These are phyloP conservation scores for Medicago arabica DNA, from an alignment of 306 rosid species.

Conservation along the genomic window DNA sequence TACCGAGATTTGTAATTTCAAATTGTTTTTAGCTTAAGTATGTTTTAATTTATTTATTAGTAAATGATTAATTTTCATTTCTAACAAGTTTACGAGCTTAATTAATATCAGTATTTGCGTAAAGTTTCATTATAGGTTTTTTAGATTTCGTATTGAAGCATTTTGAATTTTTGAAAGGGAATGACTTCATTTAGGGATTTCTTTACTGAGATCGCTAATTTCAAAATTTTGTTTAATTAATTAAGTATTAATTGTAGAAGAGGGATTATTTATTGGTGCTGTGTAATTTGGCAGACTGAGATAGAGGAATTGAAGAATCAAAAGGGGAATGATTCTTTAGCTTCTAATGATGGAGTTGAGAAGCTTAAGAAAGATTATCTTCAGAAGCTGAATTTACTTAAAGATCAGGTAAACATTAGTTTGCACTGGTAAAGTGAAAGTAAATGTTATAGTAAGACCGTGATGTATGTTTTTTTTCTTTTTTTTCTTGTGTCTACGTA, in stretches of 20 bases:
- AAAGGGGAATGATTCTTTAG: slow-evolving; percentile 54
- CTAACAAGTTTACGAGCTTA: background rate
- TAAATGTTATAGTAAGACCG: background rate
- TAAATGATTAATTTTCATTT: background rate
- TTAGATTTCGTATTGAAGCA: background rate
- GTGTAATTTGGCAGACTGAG: slow-evolving; percentile 63
- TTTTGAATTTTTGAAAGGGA: slow-evolving; percentile 22
- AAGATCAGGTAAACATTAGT: slow-evolving; percentile 69
- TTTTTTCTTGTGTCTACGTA: slow-evolving; percentile 24
- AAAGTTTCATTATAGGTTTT: slow-evolving; percentile 1
- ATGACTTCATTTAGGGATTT: background rate
- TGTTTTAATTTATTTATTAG: background rate
- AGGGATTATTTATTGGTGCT: slow-evolving; percentile 39
- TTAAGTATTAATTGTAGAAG: background rate
- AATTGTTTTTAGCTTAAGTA: background rate
- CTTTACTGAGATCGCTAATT: background rate
- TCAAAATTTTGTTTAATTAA: background rate
- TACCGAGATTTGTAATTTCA: background rate
- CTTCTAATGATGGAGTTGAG: slow-evolving; percentile 54
- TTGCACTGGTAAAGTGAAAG: background rate
- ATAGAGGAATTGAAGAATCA: slow-evolving; percentile 64
- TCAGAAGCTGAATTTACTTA: slow-evolving; percentile 77
- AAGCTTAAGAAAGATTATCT: slow-evolving; percentile 85
- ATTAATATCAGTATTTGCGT: background rate
- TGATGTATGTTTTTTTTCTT: slow-evolving; percentile 23